phyloP scores from a whole-genome alignment of 176 grass and related monocot genomes.

The Typha latifolia region DNA sequence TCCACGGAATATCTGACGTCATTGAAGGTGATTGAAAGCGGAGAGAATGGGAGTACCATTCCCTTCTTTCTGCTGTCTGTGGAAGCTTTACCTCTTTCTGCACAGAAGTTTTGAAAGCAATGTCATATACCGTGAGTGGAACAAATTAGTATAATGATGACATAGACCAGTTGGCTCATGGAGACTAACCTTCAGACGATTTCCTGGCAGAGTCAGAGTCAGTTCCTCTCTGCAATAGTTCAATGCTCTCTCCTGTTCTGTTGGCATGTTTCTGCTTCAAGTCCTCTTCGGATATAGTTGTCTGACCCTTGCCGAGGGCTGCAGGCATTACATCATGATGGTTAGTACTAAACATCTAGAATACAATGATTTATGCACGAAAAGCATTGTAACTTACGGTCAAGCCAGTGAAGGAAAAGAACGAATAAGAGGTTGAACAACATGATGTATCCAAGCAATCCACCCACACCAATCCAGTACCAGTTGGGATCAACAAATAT shows the following conservation, averaged over 20 bases:
- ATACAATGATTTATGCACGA: background rate
- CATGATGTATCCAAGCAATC: conserved; percentile 42
- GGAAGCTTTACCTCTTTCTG: background rate
- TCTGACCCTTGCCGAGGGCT: conserved; percentile 36
- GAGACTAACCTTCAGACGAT: conserved; percentile 19
- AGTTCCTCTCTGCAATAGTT: conserved; percentile 3
- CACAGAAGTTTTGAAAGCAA: too few relatives aligned
- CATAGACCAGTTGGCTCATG: conserved; percentile 7
- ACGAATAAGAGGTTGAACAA: conserved; percentile 58
- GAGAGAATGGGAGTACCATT: conserved; percentile 55
- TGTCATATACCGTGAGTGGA: too few relatives aligned
- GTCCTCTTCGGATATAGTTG: conserved; percentile 46
- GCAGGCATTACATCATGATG: conserved; percentile 8
- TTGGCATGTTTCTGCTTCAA: conserved; percentile 59
- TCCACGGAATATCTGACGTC: conserved; percentile 57
- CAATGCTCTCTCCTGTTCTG: conserved; percentile 35
- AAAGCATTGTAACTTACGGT: conserved; percentile 30
- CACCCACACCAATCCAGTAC: conserved; percentile 58
- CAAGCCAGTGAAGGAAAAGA: conserved; percentile 37
- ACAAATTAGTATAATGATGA: background rate
- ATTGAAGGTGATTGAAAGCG: conserved; percentile 49
- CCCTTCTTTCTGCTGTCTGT: conserved; percentile 30
- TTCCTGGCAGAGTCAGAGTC: conserved; percentile 7
- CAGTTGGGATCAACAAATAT: conserved; percentile 48
- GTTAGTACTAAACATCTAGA: background rate